These are phyloP conservation scores for Yarrowia deformans DNA, from an alignment of 805 yeast species.

Conservation along the genomic window DNA sequence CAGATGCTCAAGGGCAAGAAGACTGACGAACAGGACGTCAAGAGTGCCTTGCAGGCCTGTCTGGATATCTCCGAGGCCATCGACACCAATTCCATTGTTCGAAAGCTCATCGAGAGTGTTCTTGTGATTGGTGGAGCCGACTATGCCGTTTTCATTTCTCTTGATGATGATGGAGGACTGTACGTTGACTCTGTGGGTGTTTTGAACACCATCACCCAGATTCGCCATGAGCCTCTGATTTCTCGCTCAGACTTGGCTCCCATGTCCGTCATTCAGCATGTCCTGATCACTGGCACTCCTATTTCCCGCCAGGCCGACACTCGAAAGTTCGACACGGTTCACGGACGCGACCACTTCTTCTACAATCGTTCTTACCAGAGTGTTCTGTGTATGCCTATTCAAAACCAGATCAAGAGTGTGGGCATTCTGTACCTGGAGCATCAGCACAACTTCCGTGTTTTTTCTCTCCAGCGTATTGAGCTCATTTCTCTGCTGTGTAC, in stretches of 20 bases:
- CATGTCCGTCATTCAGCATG: constrained; percentile 52
- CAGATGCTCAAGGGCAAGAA: constrained; percentile 38
- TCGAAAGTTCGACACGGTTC: constrained; percentile 50
- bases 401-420: constrained; percentile 53
- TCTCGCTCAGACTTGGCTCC: constrained; percentile 57
- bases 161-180: constrained; percentile 48
- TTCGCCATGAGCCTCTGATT: constrained; percentile 52
- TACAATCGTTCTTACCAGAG: constrained; percentile 50
- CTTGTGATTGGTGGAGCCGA: constrained; percentile 53
- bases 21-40: constrained; percentile 43
- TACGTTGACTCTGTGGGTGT: constrained; percentile 49
- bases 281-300: constrained; percentile 52
- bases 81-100: constrained; percentile 52
- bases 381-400: constrained; percentile 58
- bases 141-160: constrained; percentile 50
- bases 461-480: constrained; percentile 53
- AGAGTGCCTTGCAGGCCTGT: constrained; percentile 56
- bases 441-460: constrained; percentile 46
- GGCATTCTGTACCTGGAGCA: constrained; percentile 59
- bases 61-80: constrained; percentile 59
- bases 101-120: constrained; percentile 53
- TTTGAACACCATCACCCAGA: constrained; percentile 46
- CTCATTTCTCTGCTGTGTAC: constrained; percentile 56
- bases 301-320: constrained; percentile 53
- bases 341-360: constrained; percentile 55